Evolutionary conservation across 495 filamentous ascomycete species (phyloP).

Genomic region (Daldinia vernicosa): DNA sequence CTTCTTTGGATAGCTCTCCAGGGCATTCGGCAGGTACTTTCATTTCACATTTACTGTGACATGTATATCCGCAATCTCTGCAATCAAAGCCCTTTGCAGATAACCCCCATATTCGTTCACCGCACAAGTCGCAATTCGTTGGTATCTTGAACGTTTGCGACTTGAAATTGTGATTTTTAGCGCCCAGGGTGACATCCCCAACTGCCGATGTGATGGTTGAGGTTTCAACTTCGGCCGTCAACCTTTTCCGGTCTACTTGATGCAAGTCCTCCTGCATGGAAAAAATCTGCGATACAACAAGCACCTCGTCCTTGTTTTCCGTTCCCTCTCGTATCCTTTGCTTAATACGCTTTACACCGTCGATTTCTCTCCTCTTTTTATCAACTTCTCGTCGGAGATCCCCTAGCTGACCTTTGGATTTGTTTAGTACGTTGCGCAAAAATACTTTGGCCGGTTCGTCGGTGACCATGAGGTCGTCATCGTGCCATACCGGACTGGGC

Average conservation of each 20-base stretch:
- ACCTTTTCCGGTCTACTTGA: constrained; percentile 82
- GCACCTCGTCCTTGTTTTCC: constrained; percentile 84
- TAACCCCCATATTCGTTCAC: constrained; percentile 95
- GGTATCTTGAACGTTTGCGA: constrained; percentile 98
- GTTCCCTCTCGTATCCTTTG: constrained; percentile 79
- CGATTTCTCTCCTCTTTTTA: constrained; percentile 83
- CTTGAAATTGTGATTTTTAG: constrained; percentile 95
- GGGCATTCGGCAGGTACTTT: constrained; percentile 97
- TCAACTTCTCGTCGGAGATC: constrained; percentile 84
- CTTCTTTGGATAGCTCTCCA: constrained; percentile 91
- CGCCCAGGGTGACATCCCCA: constrained; percentile 89
- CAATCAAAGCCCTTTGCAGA: constrained; percentile 96
- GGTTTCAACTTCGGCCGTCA: constrained; percentile 91
- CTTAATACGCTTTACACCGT: constrained; percentile 73
- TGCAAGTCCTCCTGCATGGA: constrained; percentile 82
- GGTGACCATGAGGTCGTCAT: constrained; percentile 81
- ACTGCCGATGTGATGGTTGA: constrained; percentile 85
- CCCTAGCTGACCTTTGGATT: constrained; percentile 83
- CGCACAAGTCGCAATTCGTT: constrained; percentile 96
- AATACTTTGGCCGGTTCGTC: constrained; percentile 90
- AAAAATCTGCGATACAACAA: constrained; percentile 79
- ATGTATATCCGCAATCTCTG: constrained; percentile 95
- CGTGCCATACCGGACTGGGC: constrained; percentile 96
- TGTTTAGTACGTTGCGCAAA: constrained; percentile 87
- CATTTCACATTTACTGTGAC: constrained; percentile 98